Percentiles rank a stretch among this genome's conserved stretches.
phyloP scores from a whole-genome alignment of 1,284 basidiomycete species.

The Athelia psychrophila region DNA sequence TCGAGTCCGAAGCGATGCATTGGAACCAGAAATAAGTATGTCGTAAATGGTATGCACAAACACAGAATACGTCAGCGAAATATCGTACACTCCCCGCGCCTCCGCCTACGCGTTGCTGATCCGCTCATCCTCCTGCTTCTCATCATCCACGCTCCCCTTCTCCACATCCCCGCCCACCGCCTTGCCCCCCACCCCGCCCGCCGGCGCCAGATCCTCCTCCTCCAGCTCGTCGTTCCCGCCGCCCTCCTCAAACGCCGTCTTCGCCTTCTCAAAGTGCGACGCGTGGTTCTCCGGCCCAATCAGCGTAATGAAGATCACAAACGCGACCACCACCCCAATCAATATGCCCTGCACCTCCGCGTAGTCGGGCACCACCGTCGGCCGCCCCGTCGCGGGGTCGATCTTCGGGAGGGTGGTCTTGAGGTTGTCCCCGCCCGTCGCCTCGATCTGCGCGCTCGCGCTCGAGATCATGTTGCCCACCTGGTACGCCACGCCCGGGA shows the following conservation, averaged over 20 bases:
- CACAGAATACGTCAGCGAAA: too few species aligned
- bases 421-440: slow-evolving; percentile 64
- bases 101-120: too few species aligned
- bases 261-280: slow-evolving; percentile 80
- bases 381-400: slow-evolving; percentile 41
- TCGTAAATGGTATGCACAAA: too few species aligned
- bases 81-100: too few species aligned
- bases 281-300: slow-evolving; percentile 82
- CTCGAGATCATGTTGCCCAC: slow-evolving; percentile 87
- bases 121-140: too few species aligned
- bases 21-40: too few species aligned
- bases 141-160: too few species aligned
- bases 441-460: slow-evolving; percentile 90
- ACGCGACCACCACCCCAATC: slow-evolving; percentile 72
- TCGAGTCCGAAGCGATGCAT: too few species aligned
- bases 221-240: slow-evolving; percentile 48
- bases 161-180: too few species aligned
- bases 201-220: slow-evolving; percentile 5
- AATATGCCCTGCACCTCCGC: slow-evolving; percentile 86
- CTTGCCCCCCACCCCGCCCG: too few species aligned
- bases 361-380: slow-evolving; percentile 68
- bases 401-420: slow-evolving; percentile 54
- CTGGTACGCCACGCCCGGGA: slow-evolving; percentile 92
- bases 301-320: slow-evolving; percentile 64
- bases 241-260: slow-evolving; percentile 77